phyloP scores from a whole-genome alignment of 345 rosid genomes.

The Eucalyptus rudis region DNA sequence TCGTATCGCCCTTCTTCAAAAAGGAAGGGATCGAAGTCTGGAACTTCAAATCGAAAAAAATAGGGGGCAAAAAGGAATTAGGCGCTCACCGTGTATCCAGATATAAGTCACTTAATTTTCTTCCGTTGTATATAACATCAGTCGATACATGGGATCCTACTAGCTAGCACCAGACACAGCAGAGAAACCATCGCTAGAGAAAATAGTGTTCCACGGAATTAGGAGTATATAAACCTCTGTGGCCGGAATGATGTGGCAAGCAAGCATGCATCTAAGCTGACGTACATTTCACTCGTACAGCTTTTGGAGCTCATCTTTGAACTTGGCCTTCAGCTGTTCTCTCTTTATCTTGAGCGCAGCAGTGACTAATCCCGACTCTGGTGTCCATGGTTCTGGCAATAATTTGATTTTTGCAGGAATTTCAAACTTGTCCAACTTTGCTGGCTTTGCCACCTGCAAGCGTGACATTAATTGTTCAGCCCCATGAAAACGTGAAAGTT shows the following conservation, averaged over 20 bases:
- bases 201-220: background rate
- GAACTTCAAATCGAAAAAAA: background rate
- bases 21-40: background rate
- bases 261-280: background rate
- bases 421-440: constrained; percentile 69
- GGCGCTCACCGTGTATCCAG: background rate
- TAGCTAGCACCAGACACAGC: background rate
- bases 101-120: background rate
- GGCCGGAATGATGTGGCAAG: background rate
- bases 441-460: constrained; percentile 53
- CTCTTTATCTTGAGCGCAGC: constrained; percentile 71
- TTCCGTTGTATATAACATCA: background rate
- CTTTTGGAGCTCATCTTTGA: constrained; percentile 54
- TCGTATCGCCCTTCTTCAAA: background rate
- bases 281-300: constrained; percentile 24
- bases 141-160: background rate
- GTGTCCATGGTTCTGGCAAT: constrained; percentile 76
- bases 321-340: constrained; percentile 55
- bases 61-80: too few species aligned
- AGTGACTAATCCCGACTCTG: constrained; percentile 63
- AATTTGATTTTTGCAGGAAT: constrained; percentile 65
- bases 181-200: background rate
- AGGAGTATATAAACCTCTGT: background rate
- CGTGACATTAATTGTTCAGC: background rate
- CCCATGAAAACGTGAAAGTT: background rate